Conservation (phyloP, 768 basidiomycete species). For the Psilocybe tampanensis region DNA sequence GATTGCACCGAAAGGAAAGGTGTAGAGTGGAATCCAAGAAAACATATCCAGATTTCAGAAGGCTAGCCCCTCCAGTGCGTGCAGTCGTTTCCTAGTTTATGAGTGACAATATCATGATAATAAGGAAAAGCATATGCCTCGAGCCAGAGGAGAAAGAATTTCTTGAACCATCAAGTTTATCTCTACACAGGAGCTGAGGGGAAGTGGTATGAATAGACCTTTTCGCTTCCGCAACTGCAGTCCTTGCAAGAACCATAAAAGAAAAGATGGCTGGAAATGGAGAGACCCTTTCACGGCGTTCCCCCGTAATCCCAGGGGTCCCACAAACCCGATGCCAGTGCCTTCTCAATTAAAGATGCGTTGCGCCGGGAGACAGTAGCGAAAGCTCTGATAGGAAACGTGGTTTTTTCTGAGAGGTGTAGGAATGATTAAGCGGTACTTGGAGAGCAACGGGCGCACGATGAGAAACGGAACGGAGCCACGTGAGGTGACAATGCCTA, state of each 20-base stretch:
- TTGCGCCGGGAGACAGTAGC: conserved; percentile 14
- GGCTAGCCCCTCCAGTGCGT: neutral
- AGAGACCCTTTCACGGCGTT: no score
- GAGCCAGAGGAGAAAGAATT: neutral
- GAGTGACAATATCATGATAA: neutral
- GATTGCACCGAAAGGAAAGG: no score
- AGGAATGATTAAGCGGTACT: neutral
- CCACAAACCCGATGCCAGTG: neutral
- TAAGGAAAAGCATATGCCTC: neutral
- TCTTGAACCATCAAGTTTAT: neutral
- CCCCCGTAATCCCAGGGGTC: neutral
- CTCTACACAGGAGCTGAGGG: neutral
- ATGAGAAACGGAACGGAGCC: conserved; percentile 25
- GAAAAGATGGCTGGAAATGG: no score
- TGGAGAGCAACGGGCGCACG: neutral
- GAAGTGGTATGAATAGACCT: neutral
- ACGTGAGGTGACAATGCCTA: conserved; percentile 30
- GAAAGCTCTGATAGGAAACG: neutral
- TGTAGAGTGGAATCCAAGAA: no score
- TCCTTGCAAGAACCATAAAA: no score
- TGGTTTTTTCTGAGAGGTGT: neutral
- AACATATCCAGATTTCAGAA: neutral
- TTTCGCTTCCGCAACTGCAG: neutral
- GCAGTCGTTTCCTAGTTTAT: neutral
- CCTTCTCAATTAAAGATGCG: conserved; percentile 2